Conservation (phyloP, 2,329 filamentous ascomycete genomes). For the Talaromyces albobiverticillius region DNA sequence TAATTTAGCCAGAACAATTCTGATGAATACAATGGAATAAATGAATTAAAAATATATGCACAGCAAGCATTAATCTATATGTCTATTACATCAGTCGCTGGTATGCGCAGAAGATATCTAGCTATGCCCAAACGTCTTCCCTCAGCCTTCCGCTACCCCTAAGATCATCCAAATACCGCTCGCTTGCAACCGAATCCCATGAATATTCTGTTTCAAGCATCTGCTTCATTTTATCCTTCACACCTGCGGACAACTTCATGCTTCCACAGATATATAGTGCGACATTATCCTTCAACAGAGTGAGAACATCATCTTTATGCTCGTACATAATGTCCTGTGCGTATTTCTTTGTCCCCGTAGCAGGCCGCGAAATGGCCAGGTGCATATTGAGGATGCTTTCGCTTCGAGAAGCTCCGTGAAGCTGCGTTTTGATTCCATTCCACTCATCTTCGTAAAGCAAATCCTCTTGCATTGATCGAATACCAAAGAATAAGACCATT, state of each 20-base stretch:
- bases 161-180: not conserved
- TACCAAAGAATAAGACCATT: conserved; percentile 1
- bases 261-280: not conserved
- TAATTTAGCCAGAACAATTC: too few species aligned
- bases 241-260: not conserved
- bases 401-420: too few species aligned
- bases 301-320: not conserved
- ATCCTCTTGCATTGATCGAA: not conserved
- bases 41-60: too few species aligned
- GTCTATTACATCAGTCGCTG: too few species aligned
- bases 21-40: too few species aligned
- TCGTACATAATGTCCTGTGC: not conserved
- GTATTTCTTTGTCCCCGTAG: not conserved
- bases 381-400: too few species aligned
- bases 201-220: not conserved
- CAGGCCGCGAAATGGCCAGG: not conserved
- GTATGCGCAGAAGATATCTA: too few species aligned
- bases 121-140: not conserved
- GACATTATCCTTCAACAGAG: not conserved
- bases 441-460: not conserved
- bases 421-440: not conserved
- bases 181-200: not conserved
- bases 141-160: not conserved
- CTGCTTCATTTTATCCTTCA: not conserved
- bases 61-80: too few species aligned